phyloP scores from a whole-genome alignment of 371 early-diverging fungal species.

The Rhizopus arrhizus region DNA sequence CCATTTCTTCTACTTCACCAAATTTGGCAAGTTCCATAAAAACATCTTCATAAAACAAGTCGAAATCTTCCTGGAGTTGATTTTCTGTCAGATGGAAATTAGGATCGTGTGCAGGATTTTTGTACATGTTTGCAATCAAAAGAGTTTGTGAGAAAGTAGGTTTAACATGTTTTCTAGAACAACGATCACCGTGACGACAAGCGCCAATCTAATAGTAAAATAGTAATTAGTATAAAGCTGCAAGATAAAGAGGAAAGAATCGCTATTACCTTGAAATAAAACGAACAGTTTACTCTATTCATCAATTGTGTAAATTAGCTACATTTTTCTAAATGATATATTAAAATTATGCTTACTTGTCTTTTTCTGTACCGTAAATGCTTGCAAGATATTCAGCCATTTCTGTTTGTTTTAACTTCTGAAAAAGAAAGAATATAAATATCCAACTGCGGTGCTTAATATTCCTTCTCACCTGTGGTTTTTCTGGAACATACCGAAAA shows the following conservation, averaged over 20 bases:
- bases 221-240: no score
- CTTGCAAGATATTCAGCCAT: constrained; percentile 91
- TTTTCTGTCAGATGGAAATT: constrained; percentile 68
- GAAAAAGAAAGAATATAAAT: no score
- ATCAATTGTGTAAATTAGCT: neutral
- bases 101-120: constrained; percentile 88
- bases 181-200: constrained; percentile 96
- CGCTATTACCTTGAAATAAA: constrained; percentile 85
- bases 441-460: no score
- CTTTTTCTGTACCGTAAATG: constrained; percentile 94
- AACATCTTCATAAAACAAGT: constrained; percentile 95
- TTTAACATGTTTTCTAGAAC: constrained; percentile 96
- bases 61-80: constrained; percentile 92
- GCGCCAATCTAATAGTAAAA: constrained; percentile 76
- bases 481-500: no score
- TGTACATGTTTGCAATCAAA: constrained; percentile 92
- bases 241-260: no score
- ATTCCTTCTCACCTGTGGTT: no score
- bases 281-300: constrained; percentile 92
- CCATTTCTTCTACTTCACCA: constrained; percentile 95
- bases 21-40: constrained; percentile 95
- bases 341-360: constrained; percentile 67
- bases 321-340: no score
- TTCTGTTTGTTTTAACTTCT: no score
- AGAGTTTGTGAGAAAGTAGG: constrained; percentile 94